A percentile compares a stretch with the other conserved stretches of the same genome.
These are phyloP conservation scores for Straminergon stramineum DNA, from an alignment of 225 moss, liverwort and hornwort species.

Conservation along the genomic window DNA sequence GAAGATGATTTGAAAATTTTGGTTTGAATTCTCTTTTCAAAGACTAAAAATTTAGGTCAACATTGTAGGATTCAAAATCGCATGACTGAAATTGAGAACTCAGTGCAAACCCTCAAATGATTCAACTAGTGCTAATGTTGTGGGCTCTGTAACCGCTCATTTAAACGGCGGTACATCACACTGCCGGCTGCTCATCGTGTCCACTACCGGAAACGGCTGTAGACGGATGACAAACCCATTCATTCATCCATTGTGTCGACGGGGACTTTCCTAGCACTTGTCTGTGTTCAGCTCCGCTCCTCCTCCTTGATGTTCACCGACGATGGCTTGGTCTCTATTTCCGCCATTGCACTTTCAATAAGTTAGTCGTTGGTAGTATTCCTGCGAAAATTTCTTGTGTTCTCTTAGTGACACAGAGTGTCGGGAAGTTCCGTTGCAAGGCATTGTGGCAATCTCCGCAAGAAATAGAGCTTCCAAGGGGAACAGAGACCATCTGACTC, in stretches of 20 bases:
- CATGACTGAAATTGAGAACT: background rate
- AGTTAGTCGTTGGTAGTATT: background rate
- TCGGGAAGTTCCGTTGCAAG: background rate
- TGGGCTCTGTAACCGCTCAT: background rate
- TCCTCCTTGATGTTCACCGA: background rate
- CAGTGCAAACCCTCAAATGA: background rate
- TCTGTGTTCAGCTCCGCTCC: background rate
- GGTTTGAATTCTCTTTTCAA: background rate
- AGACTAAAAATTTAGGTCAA: background rate
- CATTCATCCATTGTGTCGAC: background rate
- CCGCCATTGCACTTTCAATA: background rate
- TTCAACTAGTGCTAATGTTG: background rate
- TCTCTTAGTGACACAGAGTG: background rate
- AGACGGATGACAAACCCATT: background rate
- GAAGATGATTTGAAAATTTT: background rate
- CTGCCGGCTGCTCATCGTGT: background rate
- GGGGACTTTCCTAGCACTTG: background rate
- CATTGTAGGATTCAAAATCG: background rate
- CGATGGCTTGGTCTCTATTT: background rate
- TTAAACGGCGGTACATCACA: background rate
- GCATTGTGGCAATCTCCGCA: background rate
- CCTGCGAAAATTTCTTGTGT: background rate
- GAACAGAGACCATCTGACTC: background rate
- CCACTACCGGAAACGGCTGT: background rate
- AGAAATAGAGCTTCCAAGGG: background rate